These are phyloP conservation scores for Solanum bulbocastanum DNA, from an alignment of 257 asterid genomes.

Conservation along the genomic window DNA sequence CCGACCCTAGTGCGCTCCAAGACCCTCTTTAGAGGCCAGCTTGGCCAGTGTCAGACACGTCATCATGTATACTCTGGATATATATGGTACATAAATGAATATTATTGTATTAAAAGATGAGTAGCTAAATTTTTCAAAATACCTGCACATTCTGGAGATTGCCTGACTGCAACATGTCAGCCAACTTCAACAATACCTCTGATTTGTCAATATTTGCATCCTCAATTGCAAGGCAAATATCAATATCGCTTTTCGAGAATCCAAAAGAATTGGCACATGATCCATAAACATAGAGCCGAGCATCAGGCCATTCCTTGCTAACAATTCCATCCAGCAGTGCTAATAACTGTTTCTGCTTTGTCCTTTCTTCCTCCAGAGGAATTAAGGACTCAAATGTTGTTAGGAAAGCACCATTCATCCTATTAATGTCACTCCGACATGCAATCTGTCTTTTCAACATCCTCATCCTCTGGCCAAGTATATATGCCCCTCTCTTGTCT, in stretches of 20 bases:
- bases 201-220: constrained; percentile 48
- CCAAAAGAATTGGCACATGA: constrained; percentile 98
- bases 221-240: constrained; percentile 75
- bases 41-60: background rate
- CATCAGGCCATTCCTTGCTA: constrained; percentile 72
- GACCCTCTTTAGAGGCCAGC: background rate
- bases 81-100: background rate
- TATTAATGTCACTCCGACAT: constrained; percentile 53
- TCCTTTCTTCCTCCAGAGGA: constrained; percentile 85
- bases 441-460: constrained; percentile 27
- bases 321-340: constrained; percentile 54
- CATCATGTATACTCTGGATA: background rate
- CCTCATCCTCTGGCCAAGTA: constrained; percentile 73
- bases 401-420: constrained; percentile 40
- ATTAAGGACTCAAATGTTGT: constrained; percentile 62
- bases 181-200: constrained; percentile 71
- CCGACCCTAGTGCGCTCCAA: background rate
- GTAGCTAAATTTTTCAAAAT: background rate
- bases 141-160: constrained; percentile 94
- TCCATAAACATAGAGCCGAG: constrained; percentile 74
- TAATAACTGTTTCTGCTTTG: constrained; percentile 69
- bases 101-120: background rate
- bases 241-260: constrained; percentile 84
- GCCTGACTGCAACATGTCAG: constrained; percentile 58
- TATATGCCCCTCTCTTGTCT: constrained; percentile 72